A percentile compares a stretch with the other conserved stretches of the same genome.
These are phyloP conservation scores for Neofusicoccum parvum DNA, from an alignment of 2,329 filamentous ascomycete genomes.

Conservation along the genomic window DNA sequence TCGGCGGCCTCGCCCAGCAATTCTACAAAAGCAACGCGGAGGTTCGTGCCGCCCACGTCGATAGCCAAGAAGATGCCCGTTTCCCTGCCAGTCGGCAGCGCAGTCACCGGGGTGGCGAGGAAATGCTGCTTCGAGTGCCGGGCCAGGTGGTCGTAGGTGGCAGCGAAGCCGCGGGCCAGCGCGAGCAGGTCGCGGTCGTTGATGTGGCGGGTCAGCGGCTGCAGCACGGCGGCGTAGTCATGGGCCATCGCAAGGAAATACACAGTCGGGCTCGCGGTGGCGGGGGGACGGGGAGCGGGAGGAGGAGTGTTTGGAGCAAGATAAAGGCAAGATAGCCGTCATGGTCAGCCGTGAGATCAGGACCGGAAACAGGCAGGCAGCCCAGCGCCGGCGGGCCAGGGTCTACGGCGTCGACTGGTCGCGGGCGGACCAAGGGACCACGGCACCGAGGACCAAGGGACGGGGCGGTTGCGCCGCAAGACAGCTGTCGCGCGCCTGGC, in stretches of 20 bases:
- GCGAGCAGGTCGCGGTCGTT: constrained; percentile 35
- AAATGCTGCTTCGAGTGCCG: constrained; percentile 42
- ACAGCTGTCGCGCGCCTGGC: no score
- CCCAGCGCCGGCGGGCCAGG: no score
- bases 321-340: background rate
- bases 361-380: no score
- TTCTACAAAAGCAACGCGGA: constrained; percentile 69
- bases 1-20: constrained; percentile 51
- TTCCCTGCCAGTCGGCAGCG: constrained; percentile 59
- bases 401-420: no score
- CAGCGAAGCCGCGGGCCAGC: constrained; percentile 38
- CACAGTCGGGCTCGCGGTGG: no score
- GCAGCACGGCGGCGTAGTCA: constrained; percentile 22
- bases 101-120: constrained; percentile 43
- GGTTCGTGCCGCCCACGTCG: constrained; percentile 66
- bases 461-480: no score
- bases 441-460: no score
- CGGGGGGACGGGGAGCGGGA: background rate
- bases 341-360: background rate
- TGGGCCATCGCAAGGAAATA: constrained; percentile 2
- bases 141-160: constrained; percentile 38
- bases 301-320: background rate
- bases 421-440: no score
- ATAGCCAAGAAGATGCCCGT: constrained; percentile 57
- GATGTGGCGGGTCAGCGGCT: constrained; percentile 37